Base-by-base conservation (phyloP, 208 protist genomes). In the Acanthamoeba healyi region DNA sequence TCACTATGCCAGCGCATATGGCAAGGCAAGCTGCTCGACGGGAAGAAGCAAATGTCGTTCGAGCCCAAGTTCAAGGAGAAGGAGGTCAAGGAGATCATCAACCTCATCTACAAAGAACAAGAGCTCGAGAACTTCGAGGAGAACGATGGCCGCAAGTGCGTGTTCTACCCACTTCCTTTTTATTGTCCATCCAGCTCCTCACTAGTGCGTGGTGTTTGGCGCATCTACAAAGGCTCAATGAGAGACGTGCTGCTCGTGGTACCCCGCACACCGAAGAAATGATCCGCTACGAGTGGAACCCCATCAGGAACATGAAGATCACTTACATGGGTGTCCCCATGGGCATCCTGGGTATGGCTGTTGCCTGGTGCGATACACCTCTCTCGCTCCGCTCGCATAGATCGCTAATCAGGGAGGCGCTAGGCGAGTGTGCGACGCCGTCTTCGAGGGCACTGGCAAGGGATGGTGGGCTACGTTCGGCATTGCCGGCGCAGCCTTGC, bases 281-380 rank as follows among this genome's bases (percentile, higher is more conserved):
- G 38, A 84, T 81, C 67, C 79, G 63, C 38, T 65, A 95, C 29
- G 61, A 91, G 61, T 92, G 58, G 12, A 81, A 95, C 49, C 38
- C 70, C 19, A 61, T 95, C 36, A 79, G 88, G 40, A 84, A 95
- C 82, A 87, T 88, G 44, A 81, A 95, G 36, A 86, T 93, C 74
- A 84, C 38, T 63, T 89, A 89, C 82, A 70, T 89, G 46, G 82
- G 54, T 12, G 46, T 89, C 14, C 46, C 56, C 6, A 89, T 89
- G 82, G 82, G 54, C 54, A 49, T 67, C 36, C 17, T 89, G 26
- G 82, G 82, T 34, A 36, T 89, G 82, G 82, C 82, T 1, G n/a
- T 26, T 0, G 82, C 40, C 19, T 89, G 82, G 82, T 89, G 9
- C 38, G 77, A 65, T 26, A 56, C 51, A 22, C 51, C 22, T 63